These are phyloP conservation scores for Vanrija humicola DNA, from an alignment of 1,284 basidiomycete genomes.

Conservation along the genomic window DNA sequence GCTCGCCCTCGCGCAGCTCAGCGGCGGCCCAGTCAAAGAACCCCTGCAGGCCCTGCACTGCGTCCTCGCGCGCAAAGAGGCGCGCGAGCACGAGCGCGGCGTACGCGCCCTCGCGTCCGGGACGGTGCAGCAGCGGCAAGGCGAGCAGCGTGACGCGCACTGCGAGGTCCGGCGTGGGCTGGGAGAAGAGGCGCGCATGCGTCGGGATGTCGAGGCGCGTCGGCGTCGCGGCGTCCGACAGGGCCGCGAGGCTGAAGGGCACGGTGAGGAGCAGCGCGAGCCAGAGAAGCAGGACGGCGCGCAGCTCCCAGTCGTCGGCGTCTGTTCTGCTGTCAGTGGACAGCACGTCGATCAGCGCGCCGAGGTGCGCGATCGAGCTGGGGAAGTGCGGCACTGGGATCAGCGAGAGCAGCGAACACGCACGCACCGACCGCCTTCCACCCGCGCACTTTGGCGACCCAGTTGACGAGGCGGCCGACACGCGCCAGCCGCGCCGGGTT, in stretches of 20 bases:
- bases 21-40: constrained; percentile 36
- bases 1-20: constrained; percentile 35
- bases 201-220: constrained; percentile 60
- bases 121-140: constrained; percentile 37
- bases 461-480: constrained; percentile 68
- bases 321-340: constrained; percentile 43
- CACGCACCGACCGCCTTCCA: constrained; percentile 85
- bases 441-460: constrained; percentile 83
- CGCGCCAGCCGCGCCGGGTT: constrained; percentile 52
- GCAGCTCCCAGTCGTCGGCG: constrained; percentile 67
- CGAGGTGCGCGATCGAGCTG: constrained; percentile 77
- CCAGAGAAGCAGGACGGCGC: constrained; percentile 86
- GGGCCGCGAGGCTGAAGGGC: constrained; percentile 83
- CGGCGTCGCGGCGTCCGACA: constrained; percentile 43
- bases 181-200: constrained; percentile 62
- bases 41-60: constrained; percentile 28
- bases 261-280: constrained; percentile 89
- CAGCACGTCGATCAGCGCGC: constrained; percentile 67
- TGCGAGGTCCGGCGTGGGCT: constrained; percentile 60
- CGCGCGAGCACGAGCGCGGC: constrained; percentile 44
- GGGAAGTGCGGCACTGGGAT: constrained; percentile 79
- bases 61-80: constrained; percentile 44
- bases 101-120: constrained; percentile 45
- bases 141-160: constrained; percentile 52
- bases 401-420: neutral